Percentiles rank a stretch among this genome's conserved stretches.
These are phyloP conservation scores for Suhomyces terraborum DNA, from an alignment of 1,139 yeast species.

Conservation along the genomic window DNA sequence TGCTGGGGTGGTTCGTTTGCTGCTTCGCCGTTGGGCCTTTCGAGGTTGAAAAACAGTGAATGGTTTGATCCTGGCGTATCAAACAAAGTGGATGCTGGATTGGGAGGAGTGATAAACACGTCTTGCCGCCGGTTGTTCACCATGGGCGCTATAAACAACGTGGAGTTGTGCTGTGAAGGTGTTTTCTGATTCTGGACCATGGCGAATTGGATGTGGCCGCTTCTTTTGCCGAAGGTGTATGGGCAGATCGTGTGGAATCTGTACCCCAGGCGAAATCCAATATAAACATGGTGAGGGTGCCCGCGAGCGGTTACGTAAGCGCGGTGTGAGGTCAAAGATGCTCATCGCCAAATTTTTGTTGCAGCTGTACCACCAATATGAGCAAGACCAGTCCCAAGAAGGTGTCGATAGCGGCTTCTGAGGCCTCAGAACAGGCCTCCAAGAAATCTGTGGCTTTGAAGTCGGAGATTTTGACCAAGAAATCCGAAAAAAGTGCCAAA, in stretches of 20 bases:
- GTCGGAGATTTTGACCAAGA: background rate
- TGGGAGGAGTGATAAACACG: conserved; percentile 58
- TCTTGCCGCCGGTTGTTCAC: conserved; percentile 50
- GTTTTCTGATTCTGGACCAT: conserved; percentile 42
- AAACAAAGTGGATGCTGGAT: conserved; percentile 44
- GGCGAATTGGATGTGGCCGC: too few relatives aligned
- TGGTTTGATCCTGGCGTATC: conserved; percentile 48
- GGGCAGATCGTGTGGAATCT: too few relatives aligned
- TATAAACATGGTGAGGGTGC: background rate
- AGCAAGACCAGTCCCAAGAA: conserved; percentile 3
- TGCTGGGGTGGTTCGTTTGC: conserved; percentile 18
- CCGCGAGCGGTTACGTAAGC: conserved; percentile 1
- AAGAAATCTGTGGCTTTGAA: background rate
- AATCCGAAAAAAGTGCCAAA: background rate
- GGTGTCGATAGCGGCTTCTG: background rate
- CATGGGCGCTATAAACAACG: conserved; percentile 63
- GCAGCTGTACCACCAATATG: conserved; percentile 3
- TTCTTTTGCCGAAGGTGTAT: too few relatives aligned
- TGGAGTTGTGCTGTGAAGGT: conserved; percentile 58
- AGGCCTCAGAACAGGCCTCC: conserved; percentile 3
- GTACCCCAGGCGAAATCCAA: background rate
- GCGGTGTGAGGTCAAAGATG: background rate
- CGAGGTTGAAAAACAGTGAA: conserved; percentile 43
- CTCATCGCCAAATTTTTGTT: conserved; percentile 3
- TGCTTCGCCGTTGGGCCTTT: conserved; percentile 23